Conservation (phyloP, 257 asterid species). For the Perilla frutescens region DNA sequence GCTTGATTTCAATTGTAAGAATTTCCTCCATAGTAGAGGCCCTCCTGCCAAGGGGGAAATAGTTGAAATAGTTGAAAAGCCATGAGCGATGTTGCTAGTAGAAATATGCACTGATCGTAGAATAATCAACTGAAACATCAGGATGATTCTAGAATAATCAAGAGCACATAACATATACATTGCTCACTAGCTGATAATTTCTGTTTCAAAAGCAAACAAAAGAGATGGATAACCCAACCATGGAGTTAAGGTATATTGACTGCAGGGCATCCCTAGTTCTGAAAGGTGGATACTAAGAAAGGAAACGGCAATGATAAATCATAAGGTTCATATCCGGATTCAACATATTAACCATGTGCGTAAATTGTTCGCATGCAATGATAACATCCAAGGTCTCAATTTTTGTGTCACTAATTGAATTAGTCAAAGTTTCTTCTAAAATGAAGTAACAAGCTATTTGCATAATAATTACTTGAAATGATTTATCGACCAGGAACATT, state of each 20-base stretch:
- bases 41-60: slow-evolving; percentile 53
- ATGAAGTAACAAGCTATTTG: no score
- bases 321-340: not conserved
- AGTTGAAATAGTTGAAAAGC: slow-evolving; percentile 2
- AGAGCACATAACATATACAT: not conserved
- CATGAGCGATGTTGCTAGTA: slow-evolving; percentile 1
- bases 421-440: no score
- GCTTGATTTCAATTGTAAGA: slow-evolving; percentile 77
- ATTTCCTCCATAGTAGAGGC: slow-evolving; percentile 70
- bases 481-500: not conserved
- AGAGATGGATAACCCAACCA: slow-evolving; percentile 1
- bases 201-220: not conserved
- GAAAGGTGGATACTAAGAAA: not conserved
- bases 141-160: not conserved
- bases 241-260: not conserved
- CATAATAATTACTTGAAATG: not conserved
- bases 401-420: not conserved
- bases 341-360: not conserved
- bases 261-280: not conserved
- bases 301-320: not conserved
- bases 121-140: not conserved
- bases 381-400: not conserved
- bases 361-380: slow-evolving; percentile 9
- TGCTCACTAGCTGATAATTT: not conserved
- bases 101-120: not conserved